Evolutionary conservation across 768 basidiomycete genomes (phyloP), one percentile per base, ranked within the genome.

Genomic region (Lactarius hengduanensis): DNA sequence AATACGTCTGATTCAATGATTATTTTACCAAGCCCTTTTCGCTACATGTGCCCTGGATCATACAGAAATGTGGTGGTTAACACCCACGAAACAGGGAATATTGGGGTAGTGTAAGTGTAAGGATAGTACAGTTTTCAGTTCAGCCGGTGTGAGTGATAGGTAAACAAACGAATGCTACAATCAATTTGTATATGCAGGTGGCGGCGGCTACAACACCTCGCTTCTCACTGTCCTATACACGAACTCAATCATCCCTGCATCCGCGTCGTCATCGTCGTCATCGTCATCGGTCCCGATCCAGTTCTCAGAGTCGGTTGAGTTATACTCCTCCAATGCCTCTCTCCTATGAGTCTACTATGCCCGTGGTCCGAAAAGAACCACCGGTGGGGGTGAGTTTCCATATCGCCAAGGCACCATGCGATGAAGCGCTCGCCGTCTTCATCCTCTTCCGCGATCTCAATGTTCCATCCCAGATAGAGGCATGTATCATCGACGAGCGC

Each of bases 401-500:
- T 78, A 64, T 83, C 81, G 7, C 73, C 73, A n/a, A 73, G 61
- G 43, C 80, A 71, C 72, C 78, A 77, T 26, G 74, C 77, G 74
- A 83, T 79, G 71, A 74, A 83, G 50, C 69, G 65, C 26, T 77
- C 76, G 22, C 82, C 82, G 22, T 72, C 74, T 11, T 76, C 74
- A 69, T 83, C 83, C 50, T 77, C 78, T 8, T 74, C 74, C 43
- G 76, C 80, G 57, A 87, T 74, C 22, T 76, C 69, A 62, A 91
- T 81, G 69, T 89, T 90, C 87, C 87, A 91, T 5, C 90, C 90
- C 5, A 91, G 79, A 68, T 80, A 86, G 10, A 90, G 72, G 32
- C 82, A 78, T 71, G 80, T 77, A 18, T 77, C 74, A 32, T 77
- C 74, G 32, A 77, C 73, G 30, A 74, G 59, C 11, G 83, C 83